phyloP scores from a whole-genome alignment of 164 flowering plant species.

The Vitis rupestris region DNA sequence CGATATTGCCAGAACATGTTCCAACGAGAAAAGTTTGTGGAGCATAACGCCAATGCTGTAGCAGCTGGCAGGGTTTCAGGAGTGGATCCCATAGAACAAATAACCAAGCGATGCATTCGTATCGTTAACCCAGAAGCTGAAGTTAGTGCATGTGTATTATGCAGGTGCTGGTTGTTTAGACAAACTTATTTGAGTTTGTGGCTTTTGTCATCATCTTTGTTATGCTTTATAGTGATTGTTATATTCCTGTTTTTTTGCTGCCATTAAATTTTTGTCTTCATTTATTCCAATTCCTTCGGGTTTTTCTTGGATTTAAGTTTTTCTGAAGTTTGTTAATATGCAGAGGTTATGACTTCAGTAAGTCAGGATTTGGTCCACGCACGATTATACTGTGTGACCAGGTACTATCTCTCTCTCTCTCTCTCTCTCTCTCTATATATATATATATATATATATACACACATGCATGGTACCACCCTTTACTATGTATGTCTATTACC shows the following conservation, averaged over 20 bases:
- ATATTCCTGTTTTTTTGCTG: no score
- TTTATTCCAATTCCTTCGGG: no score
- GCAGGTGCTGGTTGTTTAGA: constrained; percentile 53
- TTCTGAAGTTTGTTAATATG: constrained; percentile 2
- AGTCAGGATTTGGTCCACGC: constrained; percentile 67
- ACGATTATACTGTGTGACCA: constrained; percentile 92
- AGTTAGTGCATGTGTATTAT: constrained; percentile 63
- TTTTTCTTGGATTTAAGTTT: not conserved
- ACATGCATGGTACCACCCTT: no score
- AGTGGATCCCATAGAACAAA: constrained; percentile 69
- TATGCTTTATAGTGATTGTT: no score
- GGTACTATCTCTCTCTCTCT: constrained; percentile 34
- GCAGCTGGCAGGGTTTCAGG: constrained; percentile 88
- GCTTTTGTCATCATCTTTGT: not conserved
- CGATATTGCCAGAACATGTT: constrained; percentile 60
- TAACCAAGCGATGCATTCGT: constrained; percentile 72
- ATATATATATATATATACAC: no score
- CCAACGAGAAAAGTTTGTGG: constrained; percentile 52
- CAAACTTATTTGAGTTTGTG: not conserved
- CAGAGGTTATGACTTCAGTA: constrained; percentile 70
- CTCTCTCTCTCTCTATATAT: no score
- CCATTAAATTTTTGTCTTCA: no score
- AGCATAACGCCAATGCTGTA: constrained; percentile 58
- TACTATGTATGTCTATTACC: no score
- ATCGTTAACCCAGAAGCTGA: constrained; percentile 58